Percentiles rank a stretch among this genome's conserved stretches.
Conservation (phyloP, 176 grass and related monocot genomes). For the Avena atlantica region DNA sequence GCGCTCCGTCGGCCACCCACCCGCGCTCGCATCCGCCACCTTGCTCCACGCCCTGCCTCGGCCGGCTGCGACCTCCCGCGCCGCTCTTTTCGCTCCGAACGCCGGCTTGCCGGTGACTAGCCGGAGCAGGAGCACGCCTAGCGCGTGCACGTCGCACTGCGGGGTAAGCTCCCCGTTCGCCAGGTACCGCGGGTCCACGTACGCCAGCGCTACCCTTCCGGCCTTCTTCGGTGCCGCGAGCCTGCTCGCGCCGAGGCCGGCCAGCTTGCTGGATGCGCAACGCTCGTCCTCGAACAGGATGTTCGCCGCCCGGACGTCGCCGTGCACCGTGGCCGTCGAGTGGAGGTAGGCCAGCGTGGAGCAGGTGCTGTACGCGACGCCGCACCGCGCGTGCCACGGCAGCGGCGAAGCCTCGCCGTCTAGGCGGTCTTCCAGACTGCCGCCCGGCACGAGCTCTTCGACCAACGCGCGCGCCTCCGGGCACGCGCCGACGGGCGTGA, state of each 20-base stretch:
- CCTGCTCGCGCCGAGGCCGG: constrained; percentile 37
- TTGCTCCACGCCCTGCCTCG: constrained; percentile 23
- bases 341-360: constrained; percentile 61
- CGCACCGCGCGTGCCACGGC: constrained; percentile 57
- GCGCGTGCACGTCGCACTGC: constrained; percentile 54
- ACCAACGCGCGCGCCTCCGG: constrained; percentile 56
- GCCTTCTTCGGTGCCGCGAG: not conserved
- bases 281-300: constrained; percentile 48
- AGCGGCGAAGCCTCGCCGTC: constrained; percentile 34
- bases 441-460: constrained; percentile 54
- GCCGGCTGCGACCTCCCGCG: constrained; percentile 47
- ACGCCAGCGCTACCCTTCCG: constrained; percentile 26
- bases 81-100: constrained; percentile 44
- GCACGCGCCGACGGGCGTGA: constrained; percentile 54
- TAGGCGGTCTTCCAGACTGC: constrained; percentile 62
- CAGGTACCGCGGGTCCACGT: constrained; percentile 45
- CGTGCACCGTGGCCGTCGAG: constrained; percentile 54
- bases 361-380: constrained; percentile 48
- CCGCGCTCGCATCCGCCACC: constrained; percentile 50
- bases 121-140: constrained; percentile 60
- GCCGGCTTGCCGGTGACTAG: constrained; percentile 53
- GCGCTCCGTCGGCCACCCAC: constrained; percentile 52
- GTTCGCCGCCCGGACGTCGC: constrained; percentile 59
- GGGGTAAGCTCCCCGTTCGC: constrained; percentile 45
- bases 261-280: constrained; percentile 46